phyloP scores from a whole-genome alignment of 2,329 filamentous ascomycete species.

The Sporothrix variecibatus region DNA sequence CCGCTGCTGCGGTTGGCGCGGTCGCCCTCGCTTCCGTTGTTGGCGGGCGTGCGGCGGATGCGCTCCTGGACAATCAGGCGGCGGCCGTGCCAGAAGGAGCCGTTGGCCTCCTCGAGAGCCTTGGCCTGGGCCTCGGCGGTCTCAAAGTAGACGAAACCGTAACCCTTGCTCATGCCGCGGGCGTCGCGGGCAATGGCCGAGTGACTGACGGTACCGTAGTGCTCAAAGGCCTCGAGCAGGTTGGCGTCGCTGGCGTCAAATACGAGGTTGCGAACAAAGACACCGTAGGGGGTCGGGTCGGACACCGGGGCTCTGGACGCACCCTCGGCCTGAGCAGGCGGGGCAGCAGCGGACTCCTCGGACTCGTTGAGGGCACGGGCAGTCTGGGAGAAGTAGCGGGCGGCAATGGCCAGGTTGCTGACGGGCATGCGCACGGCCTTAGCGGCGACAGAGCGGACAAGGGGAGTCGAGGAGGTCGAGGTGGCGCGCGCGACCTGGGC shows the following conservation, averaged over 20 bases:
- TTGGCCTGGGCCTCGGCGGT: constrained; percentile 31
- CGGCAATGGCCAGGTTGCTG: constrained; percentile 27
- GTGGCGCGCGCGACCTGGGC: constrained; percentile 32
- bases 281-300: constrained; percentile 32
- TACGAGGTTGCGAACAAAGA: constrained; percentile 42
- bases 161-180: constrained; percentile 39
- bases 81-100: constrained; percentile 44
- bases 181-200: constrained; percentile 38
- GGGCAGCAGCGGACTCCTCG: neutral
- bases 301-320: neutral
- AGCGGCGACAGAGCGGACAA: constrained; percentile 33
- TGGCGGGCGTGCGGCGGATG: constrained; percentile 25
- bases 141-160: constrained; percentile 39
- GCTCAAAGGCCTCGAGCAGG: constrained; percentile 38
- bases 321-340: neutral
- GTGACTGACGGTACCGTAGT: constrained; percentile 37
- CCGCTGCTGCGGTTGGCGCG: neutral
- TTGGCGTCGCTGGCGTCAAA: constrained; percentile 42
- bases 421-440: constrained; percentile 26
- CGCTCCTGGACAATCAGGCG: constrained; percentile 35
- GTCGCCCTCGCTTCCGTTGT: neutral
- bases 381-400: constrained; percentile 39
- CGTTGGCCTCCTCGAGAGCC: constrained; percentile 38
- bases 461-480: constrained; percentile 33
- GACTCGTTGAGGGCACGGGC: neutral